These are phyloP conservation scores for Ganoderma lingzhi DNA, from an alignment of 1,284 basidiomycete genomes.

Conservation along the genomic window DNA sequence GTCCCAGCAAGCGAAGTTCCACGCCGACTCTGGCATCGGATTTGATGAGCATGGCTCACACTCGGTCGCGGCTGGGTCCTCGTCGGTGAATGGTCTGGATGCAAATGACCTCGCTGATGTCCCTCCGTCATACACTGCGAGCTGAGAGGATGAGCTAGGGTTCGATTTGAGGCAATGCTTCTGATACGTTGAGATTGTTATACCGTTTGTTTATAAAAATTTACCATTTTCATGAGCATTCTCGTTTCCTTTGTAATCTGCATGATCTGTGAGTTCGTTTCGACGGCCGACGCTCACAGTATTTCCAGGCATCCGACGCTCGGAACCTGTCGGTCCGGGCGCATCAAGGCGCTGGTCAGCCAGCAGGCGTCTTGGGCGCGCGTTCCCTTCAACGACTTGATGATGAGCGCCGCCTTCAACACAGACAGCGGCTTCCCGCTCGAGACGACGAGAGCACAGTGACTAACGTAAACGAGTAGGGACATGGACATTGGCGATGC, in stretches of 20 bases:
- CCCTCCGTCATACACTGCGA: conserved; percentile 13
- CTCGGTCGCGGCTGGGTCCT: not conserved
- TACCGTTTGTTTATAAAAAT: too few species aligned
- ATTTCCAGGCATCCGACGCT: not conserved
- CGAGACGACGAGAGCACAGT: not conserved
- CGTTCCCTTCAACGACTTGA: not conserved
- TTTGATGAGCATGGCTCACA: conserved; percentile 15
- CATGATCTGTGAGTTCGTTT: too few species aligned
- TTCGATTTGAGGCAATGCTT: not conserved
- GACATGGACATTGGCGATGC: not conserved
- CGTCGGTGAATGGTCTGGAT: not conserved
- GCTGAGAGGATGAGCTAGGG: not conserved
- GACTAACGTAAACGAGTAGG: not conserved
- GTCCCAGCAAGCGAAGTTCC: conserved; percentile 24
- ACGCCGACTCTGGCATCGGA: conserved; percentile 31
- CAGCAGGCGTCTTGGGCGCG: not conserved
- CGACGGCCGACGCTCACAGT: too few species aligned
- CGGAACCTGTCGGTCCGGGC: not conserved
- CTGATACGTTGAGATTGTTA: not conserved
- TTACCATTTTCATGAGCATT: not conserved
- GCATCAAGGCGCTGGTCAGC: not conserved
- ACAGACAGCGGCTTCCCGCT: not conserved
- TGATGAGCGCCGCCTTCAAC: conserved; percentile 1
- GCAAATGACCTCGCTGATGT: conserved; percentile 9
- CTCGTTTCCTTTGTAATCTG: not conserved